Evolutionary conservation across 352 stramenopile genomes (phyloP).

Genomic region (Phytophthora palmivora): DNA sequence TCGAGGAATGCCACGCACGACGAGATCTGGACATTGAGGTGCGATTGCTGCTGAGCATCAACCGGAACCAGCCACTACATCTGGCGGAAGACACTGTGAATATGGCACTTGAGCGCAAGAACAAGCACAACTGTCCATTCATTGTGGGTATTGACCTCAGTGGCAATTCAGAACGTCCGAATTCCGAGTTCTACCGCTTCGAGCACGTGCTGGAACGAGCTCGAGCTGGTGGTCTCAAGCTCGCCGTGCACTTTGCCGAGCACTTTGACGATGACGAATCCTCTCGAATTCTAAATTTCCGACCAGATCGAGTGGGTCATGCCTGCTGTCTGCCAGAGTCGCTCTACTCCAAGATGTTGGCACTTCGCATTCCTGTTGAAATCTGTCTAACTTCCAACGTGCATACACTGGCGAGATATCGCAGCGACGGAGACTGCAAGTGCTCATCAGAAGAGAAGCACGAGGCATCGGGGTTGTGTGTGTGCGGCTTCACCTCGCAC

Average conservation of each 20-base stretch:
- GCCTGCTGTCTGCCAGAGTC: constrained; percentile 83
- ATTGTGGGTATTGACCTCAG: constrained; percentile 90
- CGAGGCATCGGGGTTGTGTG: constrained; percentile 48
- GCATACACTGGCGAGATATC: constrained; percentile 90
- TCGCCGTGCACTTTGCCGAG: constrained; percentile 94
- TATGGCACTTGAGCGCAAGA: constrained; percentile 63
- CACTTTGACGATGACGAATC: constrained; percentile 88
- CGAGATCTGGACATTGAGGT: constrained; percentile 73
- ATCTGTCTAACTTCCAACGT: constrained; percentile 95
- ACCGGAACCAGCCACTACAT: constrained; percentile 72
- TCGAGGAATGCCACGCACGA: constrained; percentile 70
- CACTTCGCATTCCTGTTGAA: constrained; percentile 90
- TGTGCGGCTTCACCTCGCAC: constrained; percentile 81
- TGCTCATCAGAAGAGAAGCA: constrained; percentile 41
- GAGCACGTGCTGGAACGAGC: constrained; percentile 76
- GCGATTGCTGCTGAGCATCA: constrained; percentile 82
- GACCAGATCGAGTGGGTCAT: constrained; percentile 93
- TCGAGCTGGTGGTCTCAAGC: constrained; percentile 74
- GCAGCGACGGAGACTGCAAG: constrained; percentile 42
- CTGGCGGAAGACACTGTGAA: constrained; percentile 72
- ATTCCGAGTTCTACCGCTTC: constrained; percentile 90
- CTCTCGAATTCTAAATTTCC: constrained; percentile 85
- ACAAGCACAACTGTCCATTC: constrained; percentile 47
- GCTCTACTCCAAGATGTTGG: constrained; percentile 75
- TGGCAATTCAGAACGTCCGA: constrained; percentile 77